Evolutionary conservation across 1,284 basidiomycete species (phyloP), one percentile per base, ranked within the genome.

Genomic region (Ceratobasidium sp.): DNA sequence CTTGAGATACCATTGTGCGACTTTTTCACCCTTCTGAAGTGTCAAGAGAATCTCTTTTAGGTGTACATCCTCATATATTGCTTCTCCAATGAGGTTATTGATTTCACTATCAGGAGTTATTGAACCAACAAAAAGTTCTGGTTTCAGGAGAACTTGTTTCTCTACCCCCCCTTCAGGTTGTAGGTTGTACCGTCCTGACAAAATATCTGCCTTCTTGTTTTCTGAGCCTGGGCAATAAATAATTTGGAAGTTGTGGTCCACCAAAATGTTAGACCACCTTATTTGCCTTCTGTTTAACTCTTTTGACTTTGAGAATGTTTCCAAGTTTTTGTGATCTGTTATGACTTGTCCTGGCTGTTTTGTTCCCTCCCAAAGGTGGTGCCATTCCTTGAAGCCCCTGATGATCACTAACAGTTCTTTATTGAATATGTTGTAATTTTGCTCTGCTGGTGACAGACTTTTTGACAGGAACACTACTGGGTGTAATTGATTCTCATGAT

Each of bases 361-460:
- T 4, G 65, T 29, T 0, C 40, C 53, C 35, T 68, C 42, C 12
- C 55, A 38, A 0, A 56, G 43, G 12, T 45, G 29, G 1, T 53
- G 2, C 65, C 53, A 68, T n/a, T 56, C 45, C 54, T 55, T 47
- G n/a, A 45, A 34, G 2, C 10, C 25, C 25, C 32, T 45, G 10
- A 68, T 55, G 12, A 68, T 32, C 2, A 53, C 65, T 10, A 68
- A 50, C 7, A 68, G 15, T 27, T 68, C 65, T 38, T 54, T 55
- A 27, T 68, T 15, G 29, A n/a, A 56, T 10, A 56, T 68, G 29
- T 68, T 40, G 32, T 68, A 68, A 27, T 56, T 56, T 2, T 35
- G 7, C 29, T 67, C 35, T 1, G 79, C 73, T 0, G 73, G 64
- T 17, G 55, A 10, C 20, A 62, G 4, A 20, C 34, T 22, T 60